A percentile compares a stretch with the other conserved stretches of the same genome.
These are phyloP conservation scores for Arachis monticola DNA, from an alignment of 331 rosid genomes.

Conservation along the genomic window DNA sequence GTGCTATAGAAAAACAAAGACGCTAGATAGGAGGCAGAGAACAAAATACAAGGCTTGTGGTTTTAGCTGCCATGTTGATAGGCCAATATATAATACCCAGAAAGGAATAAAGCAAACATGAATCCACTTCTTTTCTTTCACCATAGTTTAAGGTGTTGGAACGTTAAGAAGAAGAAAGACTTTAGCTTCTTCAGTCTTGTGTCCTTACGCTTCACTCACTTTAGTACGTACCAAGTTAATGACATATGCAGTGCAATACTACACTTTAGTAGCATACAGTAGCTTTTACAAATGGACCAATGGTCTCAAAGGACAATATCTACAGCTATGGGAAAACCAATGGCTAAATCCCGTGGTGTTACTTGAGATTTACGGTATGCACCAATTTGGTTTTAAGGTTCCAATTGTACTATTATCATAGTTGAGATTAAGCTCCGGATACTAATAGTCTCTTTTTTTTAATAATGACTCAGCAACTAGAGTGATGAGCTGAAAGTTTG, in stretches of 20 bases:
- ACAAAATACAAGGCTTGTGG: conserved; percentile 10
- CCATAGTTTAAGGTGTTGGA: conserved; percentile 35
- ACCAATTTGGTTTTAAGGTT: too few relatives aligned
- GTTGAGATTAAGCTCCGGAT: too few relatives aligned
- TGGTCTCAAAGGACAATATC: not conserved
- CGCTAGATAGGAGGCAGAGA: conserved; percentile 23
- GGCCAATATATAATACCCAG: conserved; percentile 37
- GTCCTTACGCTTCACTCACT: conserved; percentile 41
- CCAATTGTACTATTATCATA: too few relatives aligned
- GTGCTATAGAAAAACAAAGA: not conserved
- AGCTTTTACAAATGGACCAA: not conserved
- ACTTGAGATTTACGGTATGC: too few relatives aligned
- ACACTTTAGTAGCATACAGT: not conserved
- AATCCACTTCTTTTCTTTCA: conserved; percentile 61
- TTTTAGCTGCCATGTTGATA: conserved; percentile 15
- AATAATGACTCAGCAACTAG: too few relatives aligned
- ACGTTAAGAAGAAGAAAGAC: conserved; percentile 36
- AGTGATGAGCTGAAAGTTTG: too few relatives aligned
- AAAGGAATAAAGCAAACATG: conserved; percentile 47
- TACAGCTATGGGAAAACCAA: not conserved
- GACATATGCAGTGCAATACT: not conserved
- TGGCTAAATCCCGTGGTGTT: too few relatives aligned
- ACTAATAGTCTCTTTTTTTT: too few relatives aligned
- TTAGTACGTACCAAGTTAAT: conserved; percentile 12
- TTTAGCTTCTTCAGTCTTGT: conserved; percentile 28